A percentile compares a stretch with the other conserved stretches of the same genome.
These are phyloP conservation scores for Chlorencoelia australis DNA, from an alignment of 2,329 filamentous ascomycete genomes.

Conservation along the genomic window DNA sequence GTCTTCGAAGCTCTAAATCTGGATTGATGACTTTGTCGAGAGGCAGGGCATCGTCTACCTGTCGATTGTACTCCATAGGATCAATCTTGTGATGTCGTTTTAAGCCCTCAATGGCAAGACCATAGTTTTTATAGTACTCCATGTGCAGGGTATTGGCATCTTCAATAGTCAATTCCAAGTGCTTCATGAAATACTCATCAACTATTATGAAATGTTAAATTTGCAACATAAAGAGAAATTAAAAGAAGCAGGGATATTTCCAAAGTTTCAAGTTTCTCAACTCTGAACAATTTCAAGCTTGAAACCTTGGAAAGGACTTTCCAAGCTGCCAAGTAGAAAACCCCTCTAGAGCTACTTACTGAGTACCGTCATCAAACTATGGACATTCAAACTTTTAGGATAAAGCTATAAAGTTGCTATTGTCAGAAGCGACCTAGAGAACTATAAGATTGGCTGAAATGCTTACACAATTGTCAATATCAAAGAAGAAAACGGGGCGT, in stretches of 20 bases:
- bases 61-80: conserved; percentile 83
- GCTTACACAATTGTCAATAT: conserved; percentile 90
- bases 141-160: conserved; percentile 81
- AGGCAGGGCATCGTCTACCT: conserved; percentile 91
- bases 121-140: conserved; percentile 93
- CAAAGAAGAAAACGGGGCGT: conserved; percentile 62
- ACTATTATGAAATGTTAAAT: too few relatives aligned
- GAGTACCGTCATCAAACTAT: too few relatives aligned
- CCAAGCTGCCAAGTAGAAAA: too few relatives aligned
- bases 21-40: conserved; percentile 77
- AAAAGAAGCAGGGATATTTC: background rate
- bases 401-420: conserved; percentile 68
- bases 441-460: background rate
- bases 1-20: conserved; percentile 58
- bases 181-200: conserved; percentile 40
- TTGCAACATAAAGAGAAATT: background rate
- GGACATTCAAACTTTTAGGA: conserved; percentile 53
- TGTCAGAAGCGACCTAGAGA: background rate
- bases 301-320: too few relatives aligned
- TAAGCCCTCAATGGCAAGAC: conserved; percentile 91
- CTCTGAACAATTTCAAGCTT: too few relatives aligned
- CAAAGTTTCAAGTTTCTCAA: too few relatives aligned
- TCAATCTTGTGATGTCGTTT: conserved; percentile 93
- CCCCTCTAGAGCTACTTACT: too few relatives aligned
- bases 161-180: conserved; percentile 62